phyloP scores from a whole-genome alignment of 2,329 filamentous ascomycete species.

The Immersiporthe knoxdaviesiana region DNA sequence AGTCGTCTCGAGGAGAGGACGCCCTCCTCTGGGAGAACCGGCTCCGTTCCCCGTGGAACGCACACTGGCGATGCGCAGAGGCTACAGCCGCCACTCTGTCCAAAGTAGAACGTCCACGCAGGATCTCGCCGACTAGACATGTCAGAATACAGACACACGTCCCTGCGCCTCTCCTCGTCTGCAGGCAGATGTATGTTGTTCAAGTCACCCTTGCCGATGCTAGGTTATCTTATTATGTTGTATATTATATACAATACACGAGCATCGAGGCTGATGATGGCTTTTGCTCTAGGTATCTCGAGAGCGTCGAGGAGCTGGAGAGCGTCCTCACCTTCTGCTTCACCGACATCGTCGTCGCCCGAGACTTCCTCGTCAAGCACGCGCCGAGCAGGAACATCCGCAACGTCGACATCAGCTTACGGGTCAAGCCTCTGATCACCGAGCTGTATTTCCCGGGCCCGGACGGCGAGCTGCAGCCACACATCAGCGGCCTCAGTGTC shows the following conservation, averaged over 20 bases:
- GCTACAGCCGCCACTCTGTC: slow-evolving; percentile 18
- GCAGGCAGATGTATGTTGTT: slow-evolving; percentile 36
- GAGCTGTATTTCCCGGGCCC: slow-evolving; percentile 35
- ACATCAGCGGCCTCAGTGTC: slow-evolving; percentile 28
- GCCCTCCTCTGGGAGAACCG: slow-evolving; percentile 24
- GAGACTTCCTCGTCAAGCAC: slow-evolving; percentile 33
- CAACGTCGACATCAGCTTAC: slow-evolving; percentile 36
- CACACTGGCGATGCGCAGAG: slow-evolving; percentile 28
- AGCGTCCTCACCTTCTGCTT: slow-evolving; percentile 37
- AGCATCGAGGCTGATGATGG: not conserved
- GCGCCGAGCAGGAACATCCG: slow-evolving; percentile 24
- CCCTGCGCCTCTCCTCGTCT: slow-evolving; percentile 32
- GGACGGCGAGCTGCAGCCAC: slow-evolving; percentile 26
- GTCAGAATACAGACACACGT: not conserved
- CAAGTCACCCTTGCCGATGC: too few species aligned
- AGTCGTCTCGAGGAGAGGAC: slow-evolving; percentile 18
- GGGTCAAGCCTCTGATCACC: slow-evolving; percentile 33
- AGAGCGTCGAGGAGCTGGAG: slow-evolving; percentile 35
- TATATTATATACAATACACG: too few species aligned
- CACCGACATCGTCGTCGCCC: slow-evolving; percentile 34
- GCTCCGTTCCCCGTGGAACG: slow-evolving; percentile 24
- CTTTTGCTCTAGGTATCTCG: slow-evolving; percentile 36
- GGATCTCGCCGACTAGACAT: slow-evolving; percentile 10
- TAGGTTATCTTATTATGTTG: too few species aligned
- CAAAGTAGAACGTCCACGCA: slow-evolving; percentile 7